Conservation (phyloP, 306 rosid species). For the Inga oerstediana region DNA sequence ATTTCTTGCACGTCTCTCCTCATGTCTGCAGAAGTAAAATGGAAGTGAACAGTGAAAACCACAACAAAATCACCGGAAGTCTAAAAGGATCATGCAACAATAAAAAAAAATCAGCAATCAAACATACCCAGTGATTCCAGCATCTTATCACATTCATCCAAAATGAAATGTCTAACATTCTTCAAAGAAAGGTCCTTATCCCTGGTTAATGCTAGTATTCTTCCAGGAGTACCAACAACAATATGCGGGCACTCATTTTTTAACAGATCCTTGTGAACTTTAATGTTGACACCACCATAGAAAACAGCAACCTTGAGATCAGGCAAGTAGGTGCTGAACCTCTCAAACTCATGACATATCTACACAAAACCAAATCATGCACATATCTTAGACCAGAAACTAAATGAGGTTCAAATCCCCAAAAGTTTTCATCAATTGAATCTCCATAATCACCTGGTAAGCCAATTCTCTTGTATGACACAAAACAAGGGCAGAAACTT, state of each 20-base stretch:
- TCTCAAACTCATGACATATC: constrained; percentile 82
- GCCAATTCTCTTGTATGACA: constrained; percentile 84
- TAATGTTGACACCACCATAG: constrained; percentile 75
- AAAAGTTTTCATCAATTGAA: neutral
- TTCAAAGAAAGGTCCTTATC: constrained; percentile 73
- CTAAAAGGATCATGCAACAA: neutral
- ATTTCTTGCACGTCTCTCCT: constrained; percentile 82
- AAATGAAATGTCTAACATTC: constrained; percentile 76
- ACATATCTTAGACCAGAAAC: neutral
- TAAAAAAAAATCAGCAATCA: neutral
- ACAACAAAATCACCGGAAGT: neutral
- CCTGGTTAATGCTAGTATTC: constrained; percentile 66
- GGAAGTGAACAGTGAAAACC: constrained; percentile 4
- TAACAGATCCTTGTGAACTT: constrained; percentile 71
- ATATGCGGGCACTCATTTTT: constrained; percentile 85
- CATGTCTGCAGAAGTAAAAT: constrained; percentile 56
- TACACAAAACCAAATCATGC: constrained; percentile 1
- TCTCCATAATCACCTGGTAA: constrained; percentile 53
- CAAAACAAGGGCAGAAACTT: constrained; percentile 76
- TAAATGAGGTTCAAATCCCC: neutral
- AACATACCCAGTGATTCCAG: constrained; percentile 73
- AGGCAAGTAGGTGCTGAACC: constrained; percentile 74
- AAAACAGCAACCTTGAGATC: constrained; percentile 85
- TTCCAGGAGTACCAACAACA: constrained; percentile 87
- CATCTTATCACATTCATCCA: constrained; percentile 85